Percentiles rank a stretch among this genome's conserved stretches.
Evolutionary conservation across 2,329 filamentous ascomycete genomes (phyloP).

Genomic region (Aspergillus hiratsukae): DNA sequence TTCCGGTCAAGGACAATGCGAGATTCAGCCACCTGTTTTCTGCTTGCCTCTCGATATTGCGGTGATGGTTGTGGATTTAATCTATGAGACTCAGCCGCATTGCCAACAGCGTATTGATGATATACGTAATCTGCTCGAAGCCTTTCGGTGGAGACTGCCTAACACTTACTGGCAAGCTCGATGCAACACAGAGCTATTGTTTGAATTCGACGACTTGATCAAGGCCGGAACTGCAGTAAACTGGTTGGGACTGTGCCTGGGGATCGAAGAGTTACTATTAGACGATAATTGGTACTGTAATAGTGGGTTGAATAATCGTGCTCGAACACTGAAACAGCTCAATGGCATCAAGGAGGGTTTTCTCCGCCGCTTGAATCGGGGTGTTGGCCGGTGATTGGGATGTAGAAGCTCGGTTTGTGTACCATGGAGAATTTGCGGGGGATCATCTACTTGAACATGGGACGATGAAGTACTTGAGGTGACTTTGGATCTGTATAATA

Average conservation of each 20-base stretch:
- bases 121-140: slow-evolving; percentile 2
- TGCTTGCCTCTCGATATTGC: slow-evolving; percentile 2
- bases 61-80: slow-evolving; percentile 1
- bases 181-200: slow-evolving; percentile 1
- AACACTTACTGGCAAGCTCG: slow-evolving; percentile 6
- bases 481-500: no score
- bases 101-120: not conserved
- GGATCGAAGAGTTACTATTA: slow-evolving; percentile 6
- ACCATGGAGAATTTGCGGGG: not conserved
- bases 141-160: slow-evolving; percentile 5
- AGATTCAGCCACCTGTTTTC: not conserved
- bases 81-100: not conserved
- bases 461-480: no score
- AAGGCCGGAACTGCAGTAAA: not conserved
- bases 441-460: no score
- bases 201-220: slow-evolving; percentile 3
- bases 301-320: slow-evolving; percentile 3
- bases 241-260: slow-evolving; percentile 4
- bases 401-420: not conserved
- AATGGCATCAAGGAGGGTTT: no score
- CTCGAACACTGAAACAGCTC: no score
- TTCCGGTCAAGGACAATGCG: not conserved
- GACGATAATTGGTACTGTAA: slow-evolving; percentile 5
- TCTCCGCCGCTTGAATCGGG: no score
- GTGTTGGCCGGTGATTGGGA: not conserved